Percentiles rank a stretch among this genome's conserved stretches.
Evolutionary conservation across 2,329 filamentous ascomycete species (phyloP).

Genomic region (Hypoxylon sp.): DNA sequence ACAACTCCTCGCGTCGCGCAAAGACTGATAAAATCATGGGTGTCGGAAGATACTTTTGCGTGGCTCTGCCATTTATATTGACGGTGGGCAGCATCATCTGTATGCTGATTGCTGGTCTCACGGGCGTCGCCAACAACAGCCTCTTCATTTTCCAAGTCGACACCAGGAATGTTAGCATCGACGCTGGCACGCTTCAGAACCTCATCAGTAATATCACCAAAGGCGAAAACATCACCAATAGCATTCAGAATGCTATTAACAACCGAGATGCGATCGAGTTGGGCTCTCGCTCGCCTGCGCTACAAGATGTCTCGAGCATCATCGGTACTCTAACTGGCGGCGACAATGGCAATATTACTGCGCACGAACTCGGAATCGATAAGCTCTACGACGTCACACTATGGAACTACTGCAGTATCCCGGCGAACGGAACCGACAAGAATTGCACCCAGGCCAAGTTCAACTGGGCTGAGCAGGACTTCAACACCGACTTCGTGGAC

Average conservation of each 20-base stretch:
- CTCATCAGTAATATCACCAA: slow-evolving; percentile 42
- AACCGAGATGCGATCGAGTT: slow-evolving; percentile 28
- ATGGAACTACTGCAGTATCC: slow-evolving; percentile 86
- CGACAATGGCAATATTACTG: slow-evolving; percentile 65
- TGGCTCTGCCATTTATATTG: slow-evolving; percentile 86
- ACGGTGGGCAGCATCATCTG: slow-evolving; percentile 83
- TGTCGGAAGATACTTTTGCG: slow-evolving; percentile 84
- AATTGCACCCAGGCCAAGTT: slow-evolving; percentile 78
- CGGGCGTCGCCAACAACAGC: slow-evolving; percentile 67
- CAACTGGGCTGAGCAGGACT: slow-evolving; percentile 80
- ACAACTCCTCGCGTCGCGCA: slow-evolving; percentile 12
- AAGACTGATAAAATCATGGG: slow-evolving; percentile 60
- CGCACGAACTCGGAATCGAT: slow-evolving; percentile 70
- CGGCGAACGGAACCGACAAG: slow-evolving; percentile 65
- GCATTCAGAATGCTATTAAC: slow-evolving; percentile 16
- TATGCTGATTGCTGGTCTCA: slow-evolving; percentile 68
- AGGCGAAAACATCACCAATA: slow-evolving; percentile 31
- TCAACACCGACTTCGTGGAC: slow-evolving; percentile 63
- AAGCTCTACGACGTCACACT: slow-evolving; percentile 85
- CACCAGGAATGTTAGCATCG: slow-evolving; percentile 51
- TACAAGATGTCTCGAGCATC: slow-evolving; percentile 29
- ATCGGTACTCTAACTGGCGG: slow-evolving; percentile 47
- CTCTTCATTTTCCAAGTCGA: slow-evolving; percentile 73
- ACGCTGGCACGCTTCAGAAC: slow-evolving; percentile 45
- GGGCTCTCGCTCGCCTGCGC: slow-evolving; percentile 28